Base-by-base conservation (phyloP, 257 asterid genomes). In the Gynochthodes officinalis region DNA sequence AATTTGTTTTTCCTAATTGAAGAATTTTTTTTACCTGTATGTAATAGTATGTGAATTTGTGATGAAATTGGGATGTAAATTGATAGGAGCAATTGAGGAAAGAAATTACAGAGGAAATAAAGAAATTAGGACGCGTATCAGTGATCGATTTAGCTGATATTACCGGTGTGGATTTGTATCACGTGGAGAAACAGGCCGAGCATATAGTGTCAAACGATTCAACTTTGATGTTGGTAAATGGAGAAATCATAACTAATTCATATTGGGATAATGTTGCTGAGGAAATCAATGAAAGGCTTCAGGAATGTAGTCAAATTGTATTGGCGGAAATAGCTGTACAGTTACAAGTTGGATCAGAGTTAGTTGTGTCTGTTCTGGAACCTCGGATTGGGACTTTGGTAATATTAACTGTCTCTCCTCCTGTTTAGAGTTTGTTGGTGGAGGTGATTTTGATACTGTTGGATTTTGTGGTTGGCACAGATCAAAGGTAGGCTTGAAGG, bases 401-500 rank as follows among this genome's bases (percentile, higher is more conserved):
- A 89, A 79, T 37, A 23, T 68, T 32, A 43, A 15, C 2, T 14
- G 15, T 64, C 40, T 65, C 19, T 42, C 35, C 32, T 8, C 25
- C 13, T 12, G 53, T 37, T 67, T 58, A 28, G 59, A 48, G 60
- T 64, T 39, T 64, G 2, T 70, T 18, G 32, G 35, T 69, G 64
- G 48, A 8, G 16, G 68, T 63, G 30, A 54, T 75, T 30, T 75
- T 37, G 53, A 75, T 37, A 43, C 9, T 69, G 70, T 40, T 73
- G 16, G 52, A 27, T 50, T 75, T 30, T 78, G 71, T 77, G 70
- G 78, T 65, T 72, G 73, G 58, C 14, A 52, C 76, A 95, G 99
- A 88, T 95, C 66, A 95, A 92, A 80, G 99, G 98, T 60, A 88
- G 94, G 88, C 96, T 92, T 78, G 99, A 95, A 88, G 99, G 98